Base-by-base conservation (phyloP, 2,329 filamentous ascomycete species). In the Aspergillus ruber region DNA sequence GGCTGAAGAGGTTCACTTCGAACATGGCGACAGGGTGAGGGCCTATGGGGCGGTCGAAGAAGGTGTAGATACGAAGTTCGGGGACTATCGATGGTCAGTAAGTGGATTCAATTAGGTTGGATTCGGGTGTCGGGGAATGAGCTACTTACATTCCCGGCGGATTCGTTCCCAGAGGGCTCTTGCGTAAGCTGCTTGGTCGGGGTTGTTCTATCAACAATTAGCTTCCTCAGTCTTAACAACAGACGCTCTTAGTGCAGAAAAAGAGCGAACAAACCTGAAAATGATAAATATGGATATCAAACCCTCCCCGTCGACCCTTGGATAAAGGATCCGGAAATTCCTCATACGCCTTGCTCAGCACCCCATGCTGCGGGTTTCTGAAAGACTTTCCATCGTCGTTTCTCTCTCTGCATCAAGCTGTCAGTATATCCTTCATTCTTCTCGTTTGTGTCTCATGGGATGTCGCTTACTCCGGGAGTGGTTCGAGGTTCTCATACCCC, bases 21-120 rank as follows among this genome's bases (percentile, higher is more conserved):
- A 95, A 95, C 89, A 95, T 95, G 45, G 83, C 86, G 0, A 89
- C 68, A 0, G 86, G 84, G 65, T 95, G 90, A 0, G 90, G 90
- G 0, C 90, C 90, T 23, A 95, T 68, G 0, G 90, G 88, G 12
- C 72, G 69, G 55, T 93, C 85, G 79, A 82, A 94, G 55, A 95
- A 74, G 12, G 68, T 75, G 65, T 95, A 95, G 57, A 94, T 85
- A 46, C 89, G 80, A 15, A 95, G 74, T 64, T 95, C 90, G 7
- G 90, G 89, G 61, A 95, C 86, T 90, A 50, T 8, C 8, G 15
- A 21, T n/a, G 43, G 18, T 48, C 32, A 43, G 13, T 45, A 44
- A 13, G 23, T 9, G n/a, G 10, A 23, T 20, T 21, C 8, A 10
- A 8, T 1, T 45, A 3, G 38, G 13, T 23, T 10, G 18, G 15